Evolutionary conservation across 371 early-diverging fungal genomes (phyloP).

Genomic region (Circinella umbellata): DNA sequence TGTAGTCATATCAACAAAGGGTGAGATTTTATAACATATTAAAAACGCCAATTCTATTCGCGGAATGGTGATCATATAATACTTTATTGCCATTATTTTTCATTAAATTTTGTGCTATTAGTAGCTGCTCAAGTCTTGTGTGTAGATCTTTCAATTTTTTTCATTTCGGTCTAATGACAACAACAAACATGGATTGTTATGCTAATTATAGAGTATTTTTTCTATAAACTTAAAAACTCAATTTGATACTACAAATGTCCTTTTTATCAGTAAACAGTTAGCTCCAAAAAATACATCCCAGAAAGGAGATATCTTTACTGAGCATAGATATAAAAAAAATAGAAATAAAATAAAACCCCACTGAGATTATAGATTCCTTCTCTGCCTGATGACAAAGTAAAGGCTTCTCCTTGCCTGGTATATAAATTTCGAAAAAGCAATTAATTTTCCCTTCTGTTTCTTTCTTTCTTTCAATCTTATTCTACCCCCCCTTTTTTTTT

Average conservation of each 20-base stretch:
- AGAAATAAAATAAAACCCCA: background rate
- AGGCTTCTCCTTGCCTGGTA: background rate
- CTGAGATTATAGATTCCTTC: no score
- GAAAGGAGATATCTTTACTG: background rate
- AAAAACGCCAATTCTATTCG: no score
- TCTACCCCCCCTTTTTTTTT: background rate
- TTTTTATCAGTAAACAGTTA: conserved; percentile 8
- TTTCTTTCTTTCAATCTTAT: background rate
- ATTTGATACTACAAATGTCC: background rate
- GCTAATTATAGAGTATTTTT: conserved; percentile 8
- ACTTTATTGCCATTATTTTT: background rate
- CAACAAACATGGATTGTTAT: background rate
- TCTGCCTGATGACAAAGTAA: background rate
- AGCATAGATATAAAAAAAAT: background rate
- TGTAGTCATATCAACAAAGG: no score
- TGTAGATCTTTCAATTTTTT: background rate
- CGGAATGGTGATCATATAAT: background rate
- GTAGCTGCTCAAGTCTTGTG: background rate
- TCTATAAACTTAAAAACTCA: background rate
- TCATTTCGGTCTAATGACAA: background rate
- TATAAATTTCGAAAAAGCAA: background rate
- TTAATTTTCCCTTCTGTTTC: background rate
- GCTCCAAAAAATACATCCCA: background rate
- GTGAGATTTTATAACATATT: no score
- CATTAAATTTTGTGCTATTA: background rate